Evolutionary conservation across 169 alveolate species (phyloP), one percentile per base, ranked within the genome.

Genomic region (Plasmodium yoelii): DNA sequence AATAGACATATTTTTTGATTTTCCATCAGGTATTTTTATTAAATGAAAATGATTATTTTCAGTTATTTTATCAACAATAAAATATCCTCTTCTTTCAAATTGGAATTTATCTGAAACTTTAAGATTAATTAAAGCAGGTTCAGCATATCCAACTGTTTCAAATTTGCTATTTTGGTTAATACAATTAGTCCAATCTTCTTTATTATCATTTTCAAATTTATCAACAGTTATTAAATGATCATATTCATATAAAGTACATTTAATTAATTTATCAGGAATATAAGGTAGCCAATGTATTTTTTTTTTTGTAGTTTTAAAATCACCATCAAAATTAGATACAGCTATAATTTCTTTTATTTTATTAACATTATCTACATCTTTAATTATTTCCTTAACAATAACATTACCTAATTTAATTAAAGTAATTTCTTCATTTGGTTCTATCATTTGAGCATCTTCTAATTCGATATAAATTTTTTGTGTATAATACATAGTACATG

Each of bases 51-150:
- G 73, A 1, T 92, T 94, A 28, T 90, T 56, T 34, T 77, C 51
- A 7, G 94, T 92, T 5, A 94, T 91, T 51, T 93, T 91, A 92
- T 98, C 99, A 56, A 98, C 96, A 65, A 94, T 96, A 97, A 96
- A 98, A 92, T 96, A 98, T 1, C 99, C 99, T 93, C 99, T 96
- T 94, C 99, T 96, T 94, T 98, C 99, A 67, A 98, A 94, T 93
- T 98, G 99, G 46, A 98, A 88, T 88, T 92, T 88, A 49, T 95
- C 97, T 4, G 98, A 98, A n/a, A 67, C 91, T 44, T 87, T 67
- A 5, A 92, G 92, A 39, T 84, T 57, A 15, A 93, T 86, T 67
- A 96, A 70, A 18, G 92, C 93, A 15, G 92, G 92, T 88, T 97
- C 99, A 5, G 96, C 97, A 80, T 94, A 69, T 42, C 94, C 97